Evolutionary conservation across 139 green algal species (phyloP).

Genomic region (Micractinium conductrix): DNA sequence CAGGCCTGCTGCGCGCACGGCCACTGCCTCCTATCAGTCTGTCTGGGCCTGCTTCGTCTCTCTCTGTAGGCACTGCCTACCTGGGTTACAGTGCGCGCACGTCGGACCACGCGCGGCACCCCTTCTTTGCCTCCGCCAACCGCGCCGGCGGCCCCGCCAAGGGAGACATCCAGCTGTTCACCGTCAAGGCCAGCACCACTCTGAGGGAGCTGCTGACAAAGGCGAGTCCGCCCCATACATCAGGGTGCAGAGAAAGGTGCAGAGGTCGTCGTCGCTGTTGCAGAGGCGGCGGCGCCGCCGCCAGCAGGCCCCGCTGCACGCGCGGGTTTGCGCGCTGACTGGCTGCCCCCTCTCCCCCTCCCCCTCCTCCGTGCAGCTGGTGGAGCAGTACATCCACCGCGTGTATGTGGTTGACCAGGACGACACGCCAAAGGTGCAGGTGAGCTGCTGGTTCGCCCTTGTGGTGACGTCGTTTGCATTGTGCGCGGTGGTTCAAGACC

Average conservation of each 20-base stretch:
- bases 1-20: no score
- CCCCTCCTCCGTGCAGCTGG: not conserved
- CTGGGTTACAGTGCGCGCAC: slow-evolving; percentile 54
- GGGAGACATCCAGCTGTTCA: slow-evolving; percentile 47
- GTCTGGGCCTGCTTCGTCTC: no score
- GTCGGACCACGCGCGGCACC: slow-evolving; percentile 23
- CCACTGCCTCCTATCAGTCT: no score
- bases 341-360: not conserved
- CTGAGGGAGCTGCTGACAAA: slow-evolving; percentile 27
- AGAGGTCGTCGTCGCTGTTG: not conserved
- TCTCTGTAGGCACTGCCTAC: slow-evolving; percentile 77
- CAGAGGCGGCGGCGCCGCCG: not conserved
- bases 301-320: not conserved
- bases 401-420: slow-evolving; percentile 43
- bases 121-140: slow-evolving; percentile 40
- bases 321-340: not conserved
- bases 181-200: not conserved
- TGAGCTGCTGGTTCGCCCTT: not conserved
- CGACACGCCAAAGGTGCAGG: slow-evolving; percentile 3
- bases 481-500: no score
- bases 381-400: slow-evolving; percentile 38
- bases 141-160: slow-evolving; percentile 22
- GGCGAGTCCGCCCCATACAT: not conserved
- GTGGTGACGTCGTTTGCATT: no score
- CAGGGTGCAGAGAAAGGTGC: no score